Base-by-base conservation (phyloP, 805 yeast species). In the Tetrapisispora nanseiensis region DNA sequence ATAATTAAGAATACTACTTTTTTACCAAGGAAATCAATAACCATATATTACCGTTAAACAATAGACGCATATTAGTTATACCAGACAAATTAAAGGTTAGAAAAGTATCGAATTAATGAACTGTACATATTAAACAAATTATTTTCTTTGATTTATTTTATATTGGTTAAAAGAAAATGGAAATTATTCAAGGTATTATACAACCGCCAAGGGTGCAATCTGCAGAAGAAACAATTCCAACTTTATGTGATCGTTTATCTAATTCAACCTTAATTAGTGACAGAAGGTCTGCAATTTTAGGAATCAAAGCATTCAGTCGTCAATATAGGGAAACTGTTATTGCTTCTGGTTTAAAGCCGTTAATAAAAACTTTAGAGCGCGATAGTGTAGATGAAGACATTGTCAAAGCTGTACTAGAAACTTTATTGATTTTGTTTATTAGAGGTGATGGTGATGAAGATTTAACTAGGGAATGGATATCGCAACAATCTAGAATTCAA, bases 241-340 rank as follows among this genome's bases (percentile, higher is more conserved):
- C 92, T 5, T 69, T 92, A 34, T 85, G 95, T 51, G 95, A 94
- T 57, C 70, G 97, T 33, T 73, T 90, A 42, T 76, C 79, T 34
- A 86, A 92, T 63, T 80, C 97, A 3, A 81, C 82, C 0, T 63
- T 84, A 47, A 71, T 92, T 2, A 78, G 83, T 23, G 98, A 92
- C 63, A 71, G 97, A 47, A 68, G 95, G 41, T 90, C 96, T 1
- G 97, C 97, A 0, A 84, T 90, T 4, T 69, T 90, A 29, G 90
- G 95, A 0, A 68, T 92, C 48, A 89, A 90, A 57, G 84, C 94
- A 33, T 87, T 86, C 59, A 78, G 94, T 46, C 71, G 97, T 43
- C 86, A 86, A 52, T 86, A 82, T 59, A 68, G 98, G 46, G 99
- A 92, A 61, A 70, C 81, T 2, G 97, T 92, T 2, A 86, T 89